Evolutionary conservation across 106 monocot genomes (phyloP).

Genomic region (Allium cepa): DNA sequence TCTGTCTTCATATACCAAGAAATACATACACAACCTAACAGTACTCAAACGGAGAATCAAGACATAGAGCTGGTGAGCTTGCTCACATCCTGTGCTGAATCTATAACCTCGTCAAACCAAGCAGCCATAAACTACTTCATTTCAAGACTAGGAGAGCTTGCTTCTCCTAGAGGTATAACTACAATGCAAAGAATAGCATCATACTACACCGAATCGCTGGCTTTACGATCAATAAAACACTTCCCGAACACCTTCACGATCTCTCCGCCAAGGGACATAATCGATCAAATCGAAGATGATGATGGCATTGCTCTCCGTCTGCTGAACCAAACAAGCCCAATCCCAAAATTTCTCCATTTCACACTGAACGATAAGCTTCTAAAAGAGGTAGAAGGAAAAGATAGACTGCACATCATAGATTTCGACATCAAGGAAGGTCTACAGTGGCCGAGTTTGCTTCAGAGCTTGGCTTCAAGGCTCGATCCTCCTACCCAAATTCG

Average conservation of each 20-base stretch:
- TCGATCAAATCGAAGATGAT: conserved; percentile 5
- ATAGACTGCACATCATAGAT: conserved; percentile 76
- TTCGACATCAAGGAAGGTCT: conserved; percentile 85
- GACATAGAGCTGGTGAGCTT: conserved; percentile 57
- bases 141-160: conserved; percentile 49
- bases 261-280: conserved; percentile 25
- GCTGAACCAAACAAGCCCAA: conserved; percentile 55
- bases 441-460: conserved; percentile 75
- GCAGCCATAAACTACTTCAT: conserved; percentile 44
- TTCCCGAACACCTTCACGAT: conserved; percentile 62
- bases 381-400: conserved; percentile 50
- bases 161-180: conserved; percentile 34
- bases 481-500: conserved; percentile 64
- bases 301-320: conserved; percentile 44
- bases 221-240: conserved; percentile 28
- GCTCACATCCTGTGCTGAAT: conserved; percentile 48
- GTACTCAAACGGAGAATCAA: conserved; percentile 21
- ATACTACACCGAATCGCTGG: conserved; percentile 68
- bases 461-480: conserved; percentile 55
- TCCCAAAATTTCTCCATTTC: conserved; percentile 71
- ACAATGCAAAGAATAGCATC: conserved; percentile 55
- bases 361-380: conserved; percentile 63
- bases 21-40: background rate
- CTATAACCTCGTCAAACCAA: conserved; percentile 32
- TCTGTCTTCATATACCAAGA: no score